Evolutionary conservation across 106 monocot genomes (phyloP).

Genomic region (Platanthera guangdongensis): DNA sequence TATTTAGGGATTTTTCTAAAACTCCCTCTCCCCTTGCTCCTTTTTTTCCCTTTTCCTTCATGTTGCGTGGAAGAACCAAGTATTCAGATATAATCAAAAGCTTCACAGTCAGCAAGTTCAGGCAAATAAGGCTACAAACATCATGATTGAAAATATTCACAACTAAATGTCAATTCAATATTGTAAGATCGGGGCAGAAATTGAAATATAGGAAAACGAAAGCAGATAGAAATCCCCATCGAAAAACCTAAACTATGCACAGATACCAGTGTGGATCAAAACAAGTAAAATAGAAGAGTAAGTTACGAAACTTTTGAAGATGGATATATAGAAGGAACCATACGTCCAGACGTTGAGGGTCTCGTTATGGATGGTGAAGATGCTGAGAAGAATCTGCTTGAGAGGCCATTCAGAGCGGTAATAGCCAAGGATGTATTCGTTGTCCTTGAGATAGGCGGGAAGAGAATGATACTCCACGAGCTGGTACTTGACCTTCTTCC

Average conservation of each 20-base stretch:
- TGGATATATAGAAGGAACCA: background rate
- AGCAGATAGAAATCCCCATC: background rate
- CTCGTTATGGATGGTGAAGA: conserved; percentile 51
- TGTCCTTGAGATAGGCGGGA: conserved; percentile 38
- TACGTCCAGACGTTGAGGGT: conserved; percentile 63
- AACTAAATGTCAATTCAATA: background rate
- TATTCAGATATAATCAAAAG: background rate
- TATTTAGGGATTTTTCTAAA: background rate
- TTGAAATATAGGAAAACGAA: background rate
- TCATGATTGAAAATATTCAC: background rate
- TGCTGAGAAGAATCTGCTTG: conserved; percentile 35
- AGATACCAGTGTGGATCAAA: background rate
- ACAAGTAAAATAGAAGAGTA: background rate
- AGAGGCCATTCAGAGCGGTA: conserved; percentile 51
- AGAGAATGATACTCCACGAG: conserved; percentile 41
- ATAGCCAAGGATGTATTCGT: conserved; percentile 36
- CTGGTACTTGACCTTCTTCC: conserved; percentile 23
- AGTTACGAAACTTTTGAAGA: background rate
- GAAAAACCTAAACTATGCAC: background rate
- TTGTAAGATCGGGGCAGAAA: background rate
- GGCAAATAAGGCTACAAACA: background rate
- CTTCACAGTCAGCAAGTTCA: background rate
- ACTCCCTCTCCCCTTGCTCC: background rate
- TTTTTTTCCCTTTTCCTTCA: background rate
- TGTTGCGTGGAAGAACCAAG: background rate